Conservation (phyloP, 129 eudicot species). For the Artemisia tridentata region DNA sequence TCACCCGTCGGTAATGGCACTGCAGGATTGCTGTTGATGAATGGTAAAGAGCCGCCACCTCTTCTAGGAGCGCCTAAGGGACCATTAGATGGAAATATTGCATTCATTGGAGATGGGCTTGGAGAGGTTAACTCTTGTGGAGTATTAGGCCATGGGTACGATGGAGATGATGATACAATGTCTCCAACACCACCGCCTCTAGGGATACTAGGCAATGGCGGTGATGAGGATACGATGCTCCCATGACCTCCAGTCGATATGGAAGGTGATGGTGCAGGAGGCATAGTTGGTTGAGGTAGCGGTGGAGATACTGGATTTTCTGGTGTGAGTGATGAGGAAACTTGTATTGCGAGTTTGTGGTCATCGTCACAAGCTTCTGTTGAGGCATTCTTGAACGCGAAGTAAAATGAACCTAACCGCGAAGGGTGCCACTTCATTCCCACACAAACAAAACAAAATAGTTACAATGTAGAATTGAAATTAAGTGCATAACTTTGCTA, state of each 20-base stretch:
- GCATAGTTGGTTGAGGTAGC: slow-evolving; percentile 32
- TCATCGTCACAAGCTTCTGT: slow-evolving; percentile 53
- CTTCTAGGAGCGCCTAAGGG: slow-evolving; percentile 35
- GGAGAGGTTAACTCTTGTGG: slow-evolving; percentile 63
- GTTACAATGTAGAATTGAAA: not conserved
- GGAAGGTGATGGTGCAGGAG: slow-evolving; percentile 31
- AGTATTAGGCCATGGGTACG: slow-evolving; percentile 84
- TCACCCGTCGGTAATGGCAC: slow-evolving; percentile 94
- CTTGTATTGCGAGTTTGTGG: slow-evolving; percentile 67
- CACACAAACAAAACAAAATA: not conserved
- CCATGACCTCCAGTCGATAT: slow-evolving; percentile 36
- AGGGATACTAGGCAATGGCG: slow-evolving; percentile 30
- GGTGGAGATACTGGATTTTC: slow-evolving; percentile 38
- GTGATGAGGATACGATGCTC: slow-evolving; percentile 49
- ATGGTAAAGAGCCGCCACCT: slow-evolving; percentile 54
- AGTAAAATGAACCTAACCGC: slow-evolving; percentile 75
- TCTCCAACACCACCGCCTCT: slow-evolving; percentile 38
- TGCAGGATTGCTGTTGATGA: slow-evolving; percentile 89
- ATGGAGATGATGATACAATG: slow-evolving; percentile 65
- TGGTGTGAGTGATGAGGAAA: slow-evolving; percentile 45
- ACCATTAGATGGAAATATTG: slow-evolving; percentile 32
- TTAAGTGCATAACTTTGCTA: too few species aligned
- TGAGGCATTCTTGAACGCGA: slow-evolving; percentile 76
- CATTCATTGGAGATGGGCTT: slow-evolving; percentile 42
- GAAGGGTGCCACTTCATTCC: slow-evolving; percentile 80